Conservation (phyloP, 495 filamentous ascomycete species). For the Hypoxylon subgilvum region DNA sequence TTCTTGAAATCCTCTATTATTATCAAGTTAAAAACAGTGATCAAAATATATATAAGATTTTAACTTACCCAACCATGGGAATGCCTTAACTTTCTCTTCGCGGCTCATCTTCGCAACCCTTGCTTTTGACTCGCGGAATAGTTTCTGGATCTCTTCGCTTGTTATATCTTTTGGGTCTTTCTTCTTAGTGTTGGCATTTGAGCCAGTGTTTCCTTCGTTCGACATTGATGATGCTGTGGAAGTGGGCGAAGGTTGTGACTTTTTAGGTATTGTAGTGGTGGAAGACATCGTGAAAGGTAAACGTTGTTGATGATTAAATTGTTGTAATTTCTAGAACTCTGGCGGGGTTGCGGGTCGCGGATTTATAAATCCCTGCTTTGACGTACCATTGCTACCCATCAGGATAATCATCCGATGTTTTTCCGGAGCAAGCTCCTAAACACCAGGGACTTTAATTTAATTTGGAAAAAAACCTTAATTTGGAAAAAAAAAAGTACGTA, state of each 20-base stretch:
- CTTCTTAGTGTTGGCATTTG: conserved; percentile 3
- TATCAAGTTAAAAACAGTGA: neutral
- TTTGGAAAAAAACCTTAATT: too few relatives aligned
- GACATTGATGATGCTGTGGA: neutral
- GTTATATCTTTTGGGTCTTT: neutral
- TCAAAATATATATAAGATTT: neutral
- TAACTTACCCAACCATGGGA: neutral
- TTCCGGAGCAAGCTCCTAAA: too few relatives aligned
- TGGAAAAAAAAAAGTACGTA: too few relatives aligned
- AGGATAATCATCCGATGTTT: too few relatives aligned
- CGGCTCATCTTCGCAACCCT: conserved; percentile 1
- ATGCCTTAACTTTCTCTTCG: neutral
- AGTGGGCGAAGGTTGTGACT: neutral
- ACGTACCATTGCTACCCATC: too few relatives aligned
- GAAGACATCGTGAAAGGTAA: neutral
- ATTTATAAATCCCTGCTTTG: too few relatives aligned
- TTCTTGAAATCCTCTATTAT: neutral
- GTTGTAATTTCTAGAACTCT: too few relatives aligned
- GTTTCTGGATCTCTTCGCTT: neutral
- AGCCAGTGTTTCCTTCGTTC: neutral
- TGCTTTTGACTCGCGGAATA: neutral
- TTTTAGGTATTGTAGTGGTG: neutral
- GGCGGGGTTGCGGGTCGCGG: too few relatives aligned
- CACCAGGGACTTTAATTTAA: too few relatives aligned
- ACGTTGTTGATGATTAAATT: neutral